Evolutionary conservation across 78 protist species (phyloP).

Genomic region (Chrysochromulina tobinii): DNA sequence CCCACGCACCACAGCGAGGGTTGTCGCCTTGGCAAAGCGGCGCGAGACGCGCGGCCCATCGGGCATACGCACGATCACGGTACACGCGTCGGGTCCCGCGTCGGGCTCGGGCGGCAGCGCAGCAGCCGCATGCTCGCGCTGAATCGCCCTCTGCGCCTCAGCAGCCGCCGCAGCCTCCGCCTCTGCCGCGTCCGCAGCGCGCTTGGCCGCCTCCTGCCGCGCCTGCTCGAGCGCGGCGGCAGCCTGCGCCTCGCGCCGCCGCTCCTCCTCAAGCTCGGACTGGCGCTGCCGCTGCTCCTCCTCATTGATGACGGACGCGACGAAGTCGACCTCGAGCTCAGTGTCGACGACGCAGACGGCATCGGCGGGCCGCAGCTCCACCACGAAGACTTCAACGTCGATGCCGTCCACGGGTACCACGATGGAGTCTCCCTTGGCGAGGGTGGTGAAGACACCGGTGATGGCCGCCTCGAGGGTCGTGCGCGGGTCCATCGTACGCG

Average conservation of each 20-base stretch:
- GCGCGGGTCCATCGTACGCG: not conserved
- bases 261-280: not conserved
- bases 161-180: not conserved
- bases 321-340: slow-evolving; percentile 24
- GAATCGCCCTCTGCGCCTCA: not conserved
- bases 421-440: not conserved
- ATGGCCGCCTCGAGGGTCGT: not conserved
- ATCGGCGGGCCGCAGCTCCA: not conserved
- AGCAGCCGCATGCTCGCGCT: not conserved
- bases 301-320: not conserved
- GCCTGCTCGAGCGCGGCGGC: not conserved
- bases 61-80: slow-evolving; percentile 2
- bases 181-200: not conserved
- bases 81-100: not conserved
- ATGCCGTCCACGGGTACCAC: not conserved
- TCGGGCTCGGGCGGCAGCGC: not conserved
- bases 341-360: slow-evolving; percentile 18
- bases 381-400: not conserved
- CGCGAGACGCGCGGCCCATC: not conserved
- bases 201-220: not conserved
- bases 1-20: not conserved
- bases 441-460: not conserved
- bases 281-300: not conserved
- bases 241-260: not conserved
- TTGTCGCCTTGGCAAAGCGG: not conserved